Evolutionary conservation across 768 basidiomycete species (phyloP), one percentile per base, ranked within the genome.

Genomic region (Bullera alba): DNA sequence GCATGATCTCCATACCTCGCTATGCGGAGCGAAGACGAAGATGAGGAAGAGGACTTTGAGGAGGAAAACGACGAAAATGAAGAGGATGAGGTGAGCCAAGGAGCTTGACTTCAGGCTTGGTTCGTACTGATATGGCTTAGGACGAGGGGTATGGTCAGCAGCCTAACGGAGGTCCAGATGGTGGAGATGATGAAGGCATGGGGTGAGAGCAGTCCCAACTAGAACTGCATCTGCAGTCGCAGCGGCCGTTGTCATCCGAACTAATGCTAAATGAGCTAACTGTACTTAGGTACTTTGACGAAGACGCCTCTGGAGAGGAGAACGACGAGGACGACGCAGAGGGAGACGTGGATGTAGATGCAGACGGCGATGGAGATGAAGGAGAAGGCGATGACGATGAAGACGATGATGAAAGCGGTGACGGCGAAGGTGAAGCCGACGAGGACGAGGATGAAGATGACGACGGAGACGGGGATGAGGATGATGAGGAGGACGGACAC

Each of bases 11-110:
- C n/a, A n/a, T n/a, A n/a, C n/a, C n/a, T n/a, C n/a, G n/a, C n/a
- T 7, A 60, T 59, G 58, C 29, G 56, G 26, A 56, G 53, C 57
- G 56, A 60, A 22, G 82, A 83, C 27, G 83, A 82, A 45, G 75
- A 79, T 12, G 78, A 83, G 26, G 83, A 80, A 38, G 80, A 78
- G 14, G 77, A 82, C 54, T 70, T 60, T 44, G 79, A 79, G 28
- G 49, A 58, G 10, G 73, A 49, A 52, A 80, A 82, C 0, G 85
- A 86, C 48, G 82, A 74, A 44, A 80, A 82, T 0, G 85, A 86
- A 51, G 82, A 74, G 45, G 84, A 84, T 47, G 85, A 85, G 69
- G 86, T 86, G 69, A 59, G 81, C 32, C 32, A 10, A 34, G n/a
- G 10, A 34, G 10, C n/a, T n/a, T n/a, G 8, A 8, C 32, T 10